phyloP scores from a whole-genome alignment of 1,284 basidiomycete species.

The Leccinum colubrinum region DNA sequence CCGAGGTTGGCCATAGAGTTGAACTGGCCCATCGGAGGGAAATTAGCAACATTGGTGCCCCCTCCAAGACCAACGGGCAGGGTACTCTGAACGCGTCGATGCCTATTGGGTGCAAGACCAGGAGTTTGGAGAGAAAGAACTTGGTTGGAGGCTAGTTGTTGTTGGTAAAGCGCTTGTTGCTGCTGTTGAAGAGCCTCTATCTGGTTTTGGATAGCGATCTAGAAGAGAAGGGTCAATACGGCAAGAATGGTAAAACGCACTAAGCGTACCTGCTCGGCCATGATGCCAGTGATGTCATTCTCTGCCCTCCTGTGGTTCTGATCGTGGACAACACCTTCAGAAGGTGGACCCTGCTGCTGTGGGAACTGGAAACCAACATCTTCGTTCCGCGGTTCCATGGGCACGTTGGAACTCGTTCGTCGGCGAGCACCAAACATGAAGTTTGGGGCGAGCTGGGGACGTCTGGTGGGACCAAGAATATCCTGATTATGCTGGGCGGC shows the following conservation, averaged over 20 bases:
- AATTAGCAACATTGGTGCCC: conserved; percentile 42
- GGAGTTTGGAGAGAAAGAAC: conserved; percentile 70
- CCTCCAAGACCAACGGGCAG: conserved; percentile 59
- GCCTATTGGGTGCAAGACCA: conserved; percentile 66
- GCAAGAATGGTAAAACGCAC: neutral
- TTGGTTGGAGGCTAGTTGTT: conserved; percentile 78
- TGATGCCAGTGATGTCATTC: conserved; percentile 79
- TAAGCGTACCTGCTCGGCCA: conserved; percentile 80
- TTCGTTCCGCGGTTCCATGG: conserved; percentile 72
- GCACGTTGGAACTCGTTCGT: conserved; percentile 44
- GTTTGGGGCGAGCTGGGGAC: conserved; percentile 84
- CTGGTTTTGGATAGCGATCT: conserved; percentile 89
- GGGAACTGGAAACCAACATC: conserved; percentile 81
- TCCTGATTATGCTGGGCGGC: conserved; percentile 77
- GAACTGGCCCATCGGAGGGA: conserved; percentile 68
- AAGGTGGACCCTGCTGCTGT: conserved; percentile 53
- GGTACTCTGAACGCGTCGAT: conserved; percentile 90
- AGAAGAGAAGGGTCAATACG: conserved; percentile 17
- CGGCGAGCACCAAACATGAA: conserved; percentile 86
- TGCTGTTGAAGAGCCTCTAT: conserved; percentile 91
- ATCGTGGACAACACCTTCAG: conserved; percentile 41
- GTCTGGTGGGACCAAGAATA: conserved; percentile 70
- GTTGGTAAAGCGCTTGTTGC: conserved; percentile 84
- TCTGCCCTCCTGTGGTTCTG: conserved; percentile 55
- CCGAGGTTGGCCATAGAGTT: conserved; percentile 54